A percentile compares a stretch with the other conserved stretches of the same genome.
phyloP scores from a whole-genome alignment of 2,329 filamentous ascomycete species.

The Scolecobasidium constrictum region DNA sequence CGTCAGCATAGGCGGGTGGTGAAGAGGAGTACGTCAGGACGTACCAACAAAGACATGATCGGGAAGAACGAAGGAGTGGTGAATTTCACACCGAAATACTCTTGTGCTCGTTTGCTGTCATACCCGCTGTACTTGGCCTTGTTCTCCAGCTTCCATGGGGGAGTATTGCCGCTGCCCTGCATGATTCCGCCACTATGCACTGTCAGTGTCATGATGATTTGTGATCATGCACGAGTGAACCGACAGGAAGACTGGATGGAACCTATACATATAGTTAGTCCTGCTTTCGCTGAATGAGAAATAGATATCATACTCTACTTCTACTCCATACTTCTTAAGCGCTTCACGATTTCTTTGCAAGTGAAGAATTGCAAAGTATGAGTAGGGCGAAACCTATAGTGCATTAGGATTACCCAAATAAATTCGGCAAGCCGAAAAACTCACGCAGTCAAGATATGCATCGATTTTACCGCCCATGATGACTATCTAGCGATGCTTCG shows the following conservation, averaged over 20 bases:
- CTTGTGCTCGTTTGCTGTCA: constrained; percentile 38
- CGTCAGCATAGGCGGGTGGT: constrained; percentile 17
- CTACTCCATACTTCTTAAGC: constrained; percentile 47
- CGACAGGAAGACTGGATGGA: constrained; percentile 58
- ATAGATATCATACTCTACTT: constrained; percentile 49
- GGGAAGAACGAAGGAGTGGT: constrained; percentile 40
- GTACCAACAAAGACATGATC: constrained; percentile 40
- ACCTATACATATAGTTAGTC: constrained; percentile 33
- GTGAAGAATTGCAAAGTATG: constrained; percentile 44
- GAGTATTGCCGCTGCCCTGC: constrained; percentile 50
- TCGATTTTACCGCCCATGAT: constrained; percentile 53
- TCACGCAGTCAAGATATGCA: constrained; percentile 56
- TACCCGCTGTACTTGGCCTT: constrained; percentile 51
- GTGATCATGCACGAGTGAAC: background rate
- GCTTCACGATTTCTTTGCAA: constrained; percentile 44
- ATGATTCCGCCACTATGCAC: constrained; percentile 28
- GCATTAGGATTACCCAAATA: background rate
- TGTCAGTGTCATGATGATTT: background rate
- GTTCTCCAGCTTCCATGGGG: constrained; percentile 59
- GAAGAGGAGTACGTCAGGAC: constrained; percentile 21
- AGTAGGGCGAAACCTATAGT: constrained; percentile 52
- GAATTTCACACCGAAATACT: constrained; percentile 38
- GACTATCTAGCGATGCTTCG: too few species aligned
- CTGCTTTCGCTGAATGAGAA: background rate
- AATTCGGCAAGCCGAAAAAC: constrained; percentile 13